Base-by-base conservation (phyloP, 2,329 filamentous ascomycete genomes). In the Thielaviopsis populi region DNA sequence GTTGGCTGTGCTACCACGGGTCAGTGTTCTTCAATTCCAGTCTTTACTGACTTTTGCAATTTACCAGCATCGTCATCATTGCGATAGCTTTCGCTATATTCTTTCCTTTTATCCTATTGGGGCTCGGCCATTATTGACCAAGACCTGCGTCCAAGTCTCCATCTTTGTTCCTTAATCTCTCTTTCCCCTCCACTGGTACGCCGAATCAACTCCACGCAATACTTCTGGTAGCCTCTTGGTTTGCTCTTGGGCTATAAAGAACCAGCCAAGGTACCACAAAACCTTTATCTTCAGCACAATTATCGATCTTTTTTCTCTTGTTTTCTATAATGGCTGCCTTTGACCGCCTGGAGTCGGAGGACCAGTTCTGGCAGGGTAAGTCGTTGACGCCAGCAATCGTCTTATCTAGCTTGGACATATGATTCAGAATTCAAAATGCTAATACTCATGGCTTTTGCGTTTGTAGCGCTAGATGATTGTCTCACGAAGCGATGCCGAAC, bases 321-420 rank as follows among this genome's bases (percentile, higher is more conserved):
- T 17, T 59, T 53, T 15, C 56, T 17, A 59, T 27, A 24, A 66
- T 66, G 65, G 56, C 37, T n/a, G 40, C 22, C 50, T 60, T 61
- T 56, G 62, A 66, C 56, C 56, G 65, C 59, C 59, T 66, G 19
- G 65, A 66, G 61, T 66, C 84, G 74, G 89, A 90, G 76, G 83
- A 90, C 74, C 86, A 91, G 75, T 91, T 96, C 77, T 96, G 91
- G 92, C 80, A 85, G 75, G 88, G 91, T 95, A 69, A 69, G 74
- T 72, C 62, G 70, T 69, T 69, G 66, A 43, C 37, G n/a, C 6
- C 22, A 22, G 46, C 46, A 19, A 27, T 50, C 46, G 7, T 15
- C 22, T 13, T 15, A 24, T 22, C 24, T 27, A 10, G 59, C 40
- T 30, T 46, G 24, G 22, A 30, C 24, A 43, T 30, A 15, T 33